Evolutionary conservation across 169 alveolate species (phyloP).

Genomic region (Perkinsus chesapeaki): DNA sequence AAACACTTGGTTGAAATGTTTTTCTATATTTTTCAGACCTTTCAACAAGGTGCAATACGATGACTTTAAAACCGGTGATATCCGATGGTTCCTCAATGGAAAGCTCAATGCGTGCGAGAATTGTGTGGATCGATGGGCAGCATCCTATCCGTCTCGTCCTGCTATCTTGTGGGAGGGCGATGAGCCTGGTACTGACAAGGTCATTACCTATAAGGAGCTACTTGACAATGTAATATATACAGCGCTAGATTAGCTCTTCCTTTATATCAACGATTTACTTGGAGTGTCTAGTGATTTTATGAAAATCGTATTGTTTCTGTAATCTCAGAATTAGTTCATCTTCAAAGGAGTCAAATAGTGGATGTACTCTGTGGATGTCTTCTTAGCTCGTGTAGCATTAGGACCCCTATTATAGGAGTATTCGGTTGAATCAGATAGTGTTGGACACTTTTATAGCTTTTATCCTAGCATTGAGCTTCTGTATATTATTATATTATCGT

Average conservation of each 20-base stretch:
- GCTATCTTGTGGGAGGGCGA: conserved; percentile 83
- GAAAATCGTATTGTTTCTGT: not conserved
- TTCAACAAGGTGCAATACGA: not conserved
- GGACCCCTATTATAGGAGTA: not conserved
- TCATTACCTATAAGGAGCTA: conserved; percentile 61
- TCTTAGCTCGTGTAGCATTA: not conserved
- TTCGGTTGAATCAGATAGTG: not conserved
- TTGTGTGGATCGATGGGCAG: conserved; percentile 79
- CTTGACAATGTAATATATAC: conserved; percentile 33
- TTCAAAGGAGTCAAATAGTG: too few relatives aligned
- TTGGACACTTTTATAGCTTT: not conserved
- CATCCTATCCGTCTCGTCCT: conserved; percentile 55
- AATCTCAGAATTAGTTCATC: not conserved
- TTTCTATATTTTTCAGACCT: not conserved
- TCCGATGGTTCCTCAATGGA: conserved; percentile 21
- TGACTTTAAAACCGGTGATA: not conserved
- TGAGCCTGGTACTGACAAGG: conserved; percentile 53
- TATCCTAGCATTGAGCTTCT: not conserved
- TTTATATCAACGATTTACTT: not conserved
- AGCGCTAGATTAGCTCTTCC: not conserved
- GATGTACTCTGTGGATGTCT: too few relatives aligned
- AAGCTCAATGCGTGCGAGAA: conserved; percentile 18
- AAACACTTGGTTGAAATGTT: too few relatives aligned
- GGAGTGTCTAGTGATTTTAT: not conserved
- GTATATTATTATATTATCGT: not conserved